Percentiles rank a stretch among this genome's conserved stretches.
phyloP scores from a whole-genome alignment of 345 rosid genomes.

The Gossypium thurberi region DNA sequence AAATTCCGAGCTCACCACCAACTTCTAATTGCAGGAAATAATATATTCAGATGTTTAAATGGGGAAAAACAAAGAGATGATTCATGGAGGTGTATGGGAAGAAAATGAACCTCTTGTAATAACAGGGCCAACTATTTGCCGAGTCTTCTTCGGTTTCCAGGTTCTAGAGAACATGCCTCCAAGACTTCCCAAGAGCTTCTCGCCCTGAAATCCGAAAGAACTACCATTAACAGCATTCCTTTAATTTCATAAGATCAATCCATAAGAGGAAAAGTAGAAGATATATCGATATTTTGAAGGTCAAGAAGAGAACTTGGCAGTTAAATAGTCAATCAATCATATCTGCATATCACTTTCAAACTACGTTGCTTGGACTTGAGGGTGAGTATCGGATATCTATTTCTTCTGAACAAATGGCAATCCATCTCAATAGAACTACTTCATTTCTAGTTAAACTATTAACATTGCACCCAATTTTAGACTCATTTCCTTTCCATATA shows the following conservation, averaged over 20 bases:
- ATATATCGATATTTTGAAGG: background rate
- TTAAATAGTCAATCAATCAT: no score
- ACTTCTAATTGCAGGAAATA: background rate
- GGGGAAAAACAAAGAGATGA: background rate
- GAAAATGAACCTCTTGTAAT: slow-evolving; percentile 52
- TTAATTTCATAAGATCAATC: slow-evolving; percentile 6
- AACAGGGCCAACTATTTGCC: slow-evolving; percentile 58
- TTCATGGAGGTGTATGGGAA: background rate
- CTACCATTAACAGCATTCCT: slow-evolving; percentile 1
- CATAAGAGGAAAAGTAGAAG: background rate
- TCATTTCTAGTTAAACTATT: slow-evolving; percentile 1
- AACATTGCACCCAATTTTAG: background rate
- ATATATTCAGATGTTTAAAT: background rate
- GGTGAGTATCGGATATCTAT: no score
- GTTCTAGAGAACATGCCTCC: slow-evolving; percentile 89
- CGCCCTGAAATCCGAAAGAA: slow-evolving; percentile 60
- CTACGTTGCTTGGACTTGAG: no score
- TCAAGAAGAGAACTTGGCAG: background rate
- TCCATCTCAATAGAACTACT: background rate
- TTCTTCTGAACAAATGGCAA: background rate
- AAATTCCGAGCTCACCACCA: slow-evolving; percentile 4
- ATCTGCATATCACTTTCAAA: no score
- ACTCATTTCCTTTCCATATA: background rate
- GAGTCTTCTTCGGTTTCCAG: slow-evolving; percentile 94
- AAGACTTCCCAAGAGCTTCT: slow-evolving; percentile 91